phyloP scores from a whole-genome alignment of 1,284 basidiomycete species.

The Trichosporon coremiiforme region DNA sequence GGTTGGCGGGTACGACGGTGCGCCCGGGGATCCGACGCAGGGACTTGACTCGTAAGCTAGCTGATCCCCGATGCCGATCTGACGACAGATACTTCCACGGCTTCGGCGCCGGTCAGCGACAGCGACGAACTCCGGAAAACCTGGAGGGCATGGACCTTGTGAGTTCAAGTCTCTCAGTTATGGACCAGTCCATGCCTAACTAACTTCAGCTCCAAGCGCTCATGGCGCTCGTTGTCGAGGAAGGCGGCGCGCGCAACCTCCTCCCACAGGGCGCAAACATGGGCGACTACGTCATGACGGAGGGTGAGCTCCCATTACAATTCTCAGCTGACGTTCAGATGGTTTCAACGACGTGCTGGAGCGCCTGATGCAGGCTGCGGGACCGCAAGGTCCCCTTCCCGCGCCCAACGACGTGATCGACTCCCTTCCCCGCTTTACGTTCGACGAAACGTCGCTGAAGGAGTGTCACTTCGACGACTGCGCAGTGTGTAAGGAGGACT shows the following conservation, averaged over 20 bases:
- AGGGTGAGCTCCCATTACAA: constrained; percentile 36
- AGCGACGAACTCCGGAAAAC: constrained; percentile 7
- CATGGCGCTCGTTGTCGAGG: constrained; percentile 39
- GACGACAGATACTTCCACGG: constrained; percentile 40
- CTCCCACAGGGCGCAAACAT: constrained; percentile 28
- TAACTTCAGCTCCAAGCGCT: constrained; percentile 40
- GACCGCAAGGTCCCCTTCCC: constrained; percentile 53
- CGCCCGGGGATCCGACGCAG: constrained; percentile 22
- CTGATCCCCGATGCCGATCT: not conserved
- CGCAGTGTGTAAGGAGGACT: constrained; percentile 55
- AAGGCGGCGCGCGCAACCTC: constrained; percentile 32
- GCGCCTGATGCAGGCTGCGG: constrained; percentile 53
- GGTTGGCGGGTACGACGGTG: constrained; percentile 24
- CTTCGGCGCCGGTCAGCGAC: constrained; percentile 35
- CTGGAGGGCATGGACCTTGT: constrained; percentile 39
- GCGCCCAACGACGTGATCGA: constrained; percentile 51
- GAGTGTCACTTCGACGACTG: constrained; percentile 52
- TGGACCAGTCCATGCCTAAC: not conserved
- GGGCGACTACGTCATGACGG: constrained; percentile 54
- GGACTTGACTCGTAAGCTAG: constrained; percentile 25
- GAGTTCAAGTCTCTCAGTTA: not conserved
- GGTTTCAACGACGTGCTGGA: constrained; percentile 53
- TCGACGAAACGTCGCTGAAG: constrained; percentile 44
- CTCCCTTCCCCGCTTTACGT: constrained; percentile 48
- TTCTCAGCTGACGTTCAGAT: constrained; percentile 33